These are phyloP conservation scores for Kwoniella shivajii DNA, from an alignment of 1,284 basidiomycete species.

Conservation along the genomic window DNA sequence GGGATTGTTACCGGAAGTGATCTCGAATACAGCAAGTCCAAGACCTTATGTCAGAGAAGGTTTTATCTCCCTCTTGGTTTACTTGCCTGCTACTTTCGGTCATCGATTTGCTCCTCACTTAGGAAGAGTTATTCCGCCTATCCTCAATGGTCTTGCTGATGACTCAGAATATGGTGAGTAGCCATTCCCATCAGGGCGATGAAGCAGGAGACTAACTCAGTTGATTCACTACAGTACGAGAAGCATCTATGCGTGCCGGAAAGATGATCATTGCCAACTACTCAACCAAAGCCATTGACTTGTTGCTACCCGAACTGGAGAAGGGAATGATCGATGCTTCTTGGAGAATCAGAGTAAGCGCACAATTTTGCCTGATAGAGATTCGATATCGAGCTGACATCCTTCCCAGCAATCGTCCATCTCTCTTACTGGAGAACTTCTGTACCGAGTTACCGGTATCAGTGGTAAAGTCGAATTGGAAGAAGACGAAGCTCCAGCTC, in stretches of 20 bases:
- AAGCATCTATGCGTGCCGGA: slow-evolving; percentile 98
- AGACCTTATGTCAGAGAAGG: slow-evolving; percentile 93
- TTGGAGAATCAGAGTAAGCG: slow-evolving; percentile 88
- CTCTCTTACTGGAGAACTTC: slow-evolving; percentile 89
- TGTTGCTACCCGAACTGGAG: slow-evolving; percentile 93
- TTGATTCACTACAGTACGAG: slow-evolving; percentile 61
- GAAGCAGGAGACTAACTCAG: slow-evolving; percentile 3
- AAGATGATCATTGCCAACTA: slow-evolving; percentile 98
- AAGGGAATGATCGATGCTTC: slow-evolving; percentile 90
- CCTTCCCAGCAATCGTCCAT: slow-evolving; percentile 79
- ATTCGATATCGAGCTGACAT: slow-evolving; percentile 1
- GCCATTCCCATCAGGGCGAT: background rate
- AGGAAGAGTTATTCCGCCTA: slow-evolving; percentile 90
- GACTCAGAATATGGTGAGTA: slow-evolving; percentile 74
- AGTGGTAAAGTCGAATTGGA: slow-evolving; percentile 85
- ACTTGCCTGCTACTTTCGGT: slow-evolving; percentile 94
- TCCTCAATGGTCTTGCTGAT: slow-evolving; percentile 89
- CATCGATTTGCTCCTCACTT: slow-evolving; percentile 92
- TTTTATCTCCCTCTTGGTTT: slow-evolving; percentile 97
- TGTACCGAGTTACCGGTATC: slow-evolving; percentile 98
- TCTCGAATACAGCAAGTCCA: slow-evolving; percentile 85
- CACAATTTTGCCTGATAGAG: background rate
- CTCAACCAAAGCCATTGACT: slow-evolving; percentile 85
- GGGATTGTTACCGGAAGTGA: slow-evolving; percentile 89
- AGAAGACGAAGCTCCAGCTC: slow-evolving; percentile 70